Evolutionary conservation across 202 grass and related monocot genomes (phyloP).

Genomic region (Digitaria exilis): DNA sequence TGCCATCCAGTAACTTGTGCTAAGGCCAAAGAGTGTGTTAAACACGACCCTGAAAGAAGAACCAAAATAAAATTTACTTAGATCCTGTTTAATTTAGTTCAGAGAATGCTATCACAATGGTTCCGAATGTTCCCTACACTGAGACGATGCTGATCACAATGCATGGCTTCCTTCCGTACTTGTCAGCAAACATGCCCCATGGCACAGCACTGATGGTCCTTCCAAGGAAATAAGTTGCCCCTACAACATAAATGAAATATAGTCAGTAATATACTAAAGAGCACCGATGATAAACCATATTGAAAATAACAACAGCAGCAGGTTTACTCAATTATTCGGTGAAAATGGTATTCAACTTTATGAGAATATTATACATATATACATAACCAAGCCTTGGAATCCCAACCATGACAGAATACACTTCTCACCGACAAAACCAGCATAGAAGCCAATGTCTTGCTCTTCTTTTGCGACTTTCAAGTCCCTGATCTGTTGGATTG

Average conservation of each 20-base stretch:
- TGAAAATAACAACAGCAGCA: background rate
- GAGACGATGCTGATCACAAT: constrained; percentile 66
- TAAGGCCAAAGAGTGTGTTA: constrained; percentile 74
- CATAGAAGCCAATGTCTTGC: constrained; percentile 81
- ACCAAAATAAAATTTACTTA: constrained; percentile 18
- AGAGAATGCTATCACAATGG: background rate
- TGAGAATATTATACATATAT: background rate
- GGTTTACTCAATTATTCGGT: background rate
- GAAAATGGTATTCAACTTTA: background rate
- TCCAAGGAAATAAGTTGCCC: constrained; percentile 67
- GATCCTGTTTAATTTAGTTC: background rate
- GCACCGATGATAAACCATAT: background rate
- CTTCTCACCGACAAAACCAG: constrained; percentile 69
- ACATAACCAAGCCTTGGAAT: background rate
- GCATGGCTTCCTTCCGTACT: constrained; percentile 73
- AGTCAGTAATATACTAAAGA: background rate
- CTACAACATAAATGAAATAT: constrained; percentile 29
- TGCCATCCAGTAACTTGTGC: constrained; percentile 78
- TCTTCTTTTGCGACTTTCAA: constrained; percentile 65
- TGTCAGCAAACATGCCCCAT: constrained; percentile 76
- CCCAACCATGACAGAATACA: background rate
- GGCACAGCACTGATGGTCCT: constrained; percentile 68
- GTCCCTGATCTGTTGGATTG: constrained; percentile 61
- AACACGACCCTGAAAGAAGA: constrained; percentile 54
- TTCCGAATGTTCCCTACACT: constrained; percentile 41